Percentiles rank a stretch among this genome's conserved stretches.
These are phyloP conservation scores for Scalesia atractyloides DNA, from an alignment of 129 eudicot genomes.

Conservation along the genomic window DNA sequence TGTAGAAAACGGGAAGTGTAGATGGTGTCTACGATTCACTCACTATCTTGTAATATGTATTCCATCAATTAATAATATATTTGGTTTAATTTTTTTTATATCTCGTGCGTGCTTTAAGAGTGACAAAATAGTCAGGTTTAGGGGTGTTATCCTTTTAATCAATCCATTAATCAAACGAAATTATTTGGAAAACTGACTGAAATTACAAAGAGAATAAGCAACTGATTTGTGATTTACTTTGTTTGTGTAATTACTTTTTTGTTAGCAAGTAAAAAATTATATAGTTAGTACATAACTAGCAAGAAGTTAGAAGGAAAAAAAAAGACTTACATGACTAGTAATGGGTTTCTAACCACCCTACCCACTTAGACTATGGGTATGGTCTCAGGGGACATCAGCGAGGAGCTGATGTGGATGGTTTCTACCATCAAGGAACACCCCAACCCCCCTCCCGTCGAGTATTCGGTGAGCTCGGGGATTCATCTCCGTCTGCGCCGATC, in stretches of 20 bases:
- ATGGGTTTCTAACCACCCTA: too few relatives aligned
- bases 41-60: slow-evolving; percentile 23
- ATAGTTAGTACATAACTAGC: too few relatives aligned
- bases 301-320: too few relatives aligned
- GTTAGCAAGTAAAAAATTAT: too few relatives aligned
- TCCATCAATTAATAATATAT: slow-evolving; percentile 16
- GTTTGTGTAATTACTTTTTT: neutral
- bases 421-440: too few relatives aligned
- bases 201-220: neutral
- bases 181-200: neutral
- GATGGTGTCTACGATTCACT: neutral
- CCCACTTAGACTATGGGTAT: too few relatives aligned
- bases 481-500: too few relatives aligned
- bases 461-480: too few relatives aligned
- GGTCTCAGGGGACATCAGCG: too few relatives aligned
- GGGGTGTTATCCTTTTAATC: neutral
- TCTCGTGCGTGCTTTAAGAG: neutral
- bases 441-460: too few relatives aligned
- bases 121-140: neutral
- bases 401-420: too few relatives aligned
- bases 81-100: neutral
- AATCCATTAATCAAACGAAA: neutral
- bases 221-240: neutral
- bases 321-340: too few relatives aligned
- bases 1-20: slow-evolving; percentile 15